A percentile compares a stretch with the other conserved stretches of the same genome.
Conservation (phyloP, 2,329 filamentous ascomycete species). For the Neonectria hederae region DNA sequence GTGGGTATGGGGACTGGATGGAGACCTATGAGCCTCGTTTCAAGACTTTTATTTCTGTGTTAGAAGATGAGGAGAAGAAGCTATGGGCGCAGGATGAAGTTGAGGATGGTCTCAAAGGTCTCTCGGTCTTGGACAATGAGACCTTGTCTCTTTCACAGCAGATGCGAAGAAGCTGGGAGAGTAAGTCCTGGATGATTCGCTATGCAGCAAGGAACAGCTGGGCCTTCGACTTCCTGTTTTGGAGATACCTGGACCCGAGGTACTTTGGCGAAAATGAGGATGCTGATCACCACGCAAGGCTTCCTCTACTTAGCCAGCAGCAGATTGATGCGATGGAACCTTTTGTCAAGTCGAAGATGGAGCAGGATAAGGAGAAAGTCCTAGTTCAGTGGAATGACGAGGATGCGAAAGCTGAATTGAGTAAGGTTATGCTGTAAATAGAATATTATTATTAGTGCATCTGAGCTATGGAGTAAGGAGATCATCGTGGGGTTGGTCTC, state of each 20-base stretch:
- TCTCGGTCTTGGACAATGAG: neutral
- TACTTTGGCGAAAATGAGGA: slow-evolving; percentile 19
- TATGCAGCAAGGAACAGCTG: slow-evolving; percentile 50
- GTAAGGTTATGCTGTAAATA: too few species aligned
- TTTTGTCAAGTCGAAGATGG: slow-evolving; percentile 35
- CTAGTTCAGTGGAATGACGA: neutral
- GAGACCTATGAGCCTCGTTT: slow-evolving; percentile 43
- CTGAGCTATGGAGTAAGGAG: too few species aligned
- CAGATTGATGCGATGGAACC: slow-evolving; percentile 39
- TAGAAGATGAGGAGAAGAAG: slow-evolving; percentile 9
- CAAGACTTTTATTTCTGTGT: slow-evolving; percentile 1
- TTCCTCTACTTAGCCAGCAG: slow-evolving; percentile 33
- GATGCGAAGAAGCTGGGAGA: slow-evolving; percentile 52
- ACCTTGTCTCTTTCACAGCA: slow-evolving; percentile 38
- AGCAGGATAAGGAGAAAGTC: slow-evolving; percentile 9
- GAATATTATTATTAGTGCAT: too few species aligned
- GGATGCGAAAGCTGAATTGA: slow-evolving; percentile 1
- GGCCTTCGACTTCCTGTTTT: slow-evolving; percentile 51
- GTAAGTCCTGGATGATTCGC: slow-evolving; percentile 44
- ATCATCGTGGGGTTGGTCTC: too few species aligned
- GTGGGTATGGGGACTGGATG: slow-evolving; percentile 45
- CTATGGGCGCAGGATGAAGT: neutral
- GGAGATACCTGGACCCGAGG: slow-evolving; percentile 47
- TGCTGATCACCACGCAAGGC: slow-evolving; percentile 31
- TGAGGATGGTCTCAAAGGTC: neutral